Percentiles rank a stretch among this genome's conserved stretches.
phyloP scores from a whole-genome alignment of 352 stramenopile genomes.

The Pythium utonaiense region DNA sequence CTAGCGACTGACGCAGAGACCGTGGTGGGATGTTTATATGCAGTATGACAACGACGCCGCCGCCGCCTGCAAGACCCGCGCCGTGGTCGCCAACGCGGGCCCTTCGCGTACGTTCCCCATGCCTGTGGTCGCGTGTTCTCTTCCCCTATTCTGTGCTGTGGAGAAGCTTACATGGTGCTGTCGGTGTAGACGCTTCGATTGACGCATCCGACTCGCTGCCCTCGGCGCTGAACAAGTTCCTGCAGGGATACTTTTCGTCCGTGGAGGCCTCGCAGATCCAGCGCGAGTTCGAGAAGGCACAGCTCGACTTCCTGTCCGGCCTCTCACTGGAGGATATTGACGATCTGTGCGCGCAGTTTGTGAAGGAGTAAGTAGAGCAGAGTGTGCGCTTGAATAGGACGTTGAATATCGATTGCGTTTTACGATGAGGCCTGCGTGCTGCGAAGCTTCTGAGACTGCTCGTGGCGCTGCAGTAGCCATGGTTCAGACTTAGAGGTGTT shows the following conservation, averaged over 20 bases:
- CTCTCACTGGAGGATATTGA: conserved; percentile 67
- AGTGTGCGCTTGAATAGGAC: conserved; percentile 3
- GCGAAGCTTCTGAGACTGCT: conserved; percentile 29
- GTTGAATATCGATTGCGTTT: no score
- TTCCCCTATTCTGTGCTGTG: no score
- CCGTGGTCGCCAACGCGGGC: background rate
- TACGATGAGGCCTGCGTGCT: no score
- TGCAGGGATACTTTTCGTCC: conserved; percentile 58
- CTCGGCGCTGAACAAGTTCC: conserved; percentile 58
- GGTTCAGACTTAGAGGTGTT: no score
- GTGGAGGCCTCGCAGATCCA: conserved; percentile 56
- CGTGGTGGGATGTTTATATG: no score
- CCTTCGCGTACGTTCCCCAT: conserved; percentile 14
- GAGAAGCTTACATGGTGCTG: no score
- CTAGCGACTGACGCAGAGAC: background rate
- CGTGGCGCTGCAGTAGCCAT: conserved; percentile 27
- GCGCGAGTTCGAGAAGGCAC: conserved; percentile 53
- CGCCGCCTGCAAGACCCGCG: background rate
- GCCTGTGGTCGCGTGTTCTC: no score
- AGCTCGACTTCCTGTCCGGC: conserved; percentile 50
- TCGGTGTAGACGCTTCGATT: conserved; percentile 27
- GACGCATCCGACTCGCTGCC: conserved; percentile 35
- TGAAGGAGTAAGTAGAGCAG: conserved; percentile 20
- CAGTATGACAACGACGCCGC: conserved; percentile 22
- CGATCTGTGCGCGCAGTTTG: conserved; percentile 70